Conservation (phyloP, 2,329 filamentous ascomycete genomes). For the Pezicula carpinea region DNA sequence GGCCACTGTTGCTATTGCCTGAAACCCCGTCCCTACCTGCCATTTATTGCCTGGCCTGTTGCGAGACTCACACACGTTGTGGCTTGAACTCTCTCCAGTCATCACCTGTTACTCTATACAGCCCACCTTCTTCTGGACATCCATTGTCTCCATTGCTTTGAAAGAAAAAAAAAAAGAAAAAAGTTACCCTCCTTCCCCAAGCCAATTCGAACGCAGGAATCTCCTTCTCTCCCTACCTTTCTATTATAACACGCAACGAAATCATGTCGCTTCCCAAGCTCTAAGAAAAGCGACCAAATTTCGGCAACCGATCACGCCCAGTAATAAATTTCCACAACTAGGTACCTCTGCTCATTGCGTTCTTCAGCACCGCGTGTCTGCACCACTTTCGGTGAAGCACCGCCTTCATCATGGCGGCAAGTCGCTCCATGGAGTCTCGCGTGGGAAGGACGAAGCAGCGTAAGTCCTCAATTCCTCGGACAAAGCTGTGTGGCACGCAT, state of each 20-base stretch:
- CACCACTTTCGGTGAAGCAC: conserved; percentile 21
- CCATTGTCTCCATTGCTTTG: no score
- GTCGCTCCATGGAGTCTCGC: conserved; percentile 66
- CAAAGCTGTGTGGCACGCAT: conserved; percentile 12
- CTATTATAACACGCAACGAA: conserved; percentile 5
- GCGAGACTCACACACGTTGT: no score
- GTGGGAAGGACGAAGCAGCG: conserved; percentile 75
- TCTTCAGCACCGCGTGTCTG: conserved; percentile 14
- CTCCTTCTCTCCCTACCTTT: background rate
- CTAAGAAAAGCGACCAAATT: conserved; percentile 15
- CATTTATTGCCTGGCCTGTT: no score
- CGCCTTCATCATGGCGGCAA: conserved; percentile 29
- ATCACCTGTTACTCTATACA: no score
- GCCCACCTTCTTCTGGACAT: no score
- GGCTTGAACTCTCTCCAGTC: no score
- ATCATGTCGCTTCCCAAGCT: conserved; percentile 21
- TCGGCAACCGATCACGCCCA: conserved; percentile 15
- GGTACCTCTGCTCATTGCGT: conserved; percentile 1
- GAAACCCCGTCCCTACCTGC: no score
- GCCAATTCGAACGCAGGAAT: conserved; percentile 2
- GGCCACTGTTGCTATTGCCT: no score
- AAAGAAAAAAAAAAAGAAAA: background rate
- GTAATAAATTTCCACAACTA: conserved; percentile 11
- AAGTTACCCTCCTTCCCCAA: no score
- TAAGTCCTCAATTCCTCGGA: conserved; percentile 45